Conservation (phyloP, 139 green algal genomes). For the Tetratostichococcus sp. region DNA sequence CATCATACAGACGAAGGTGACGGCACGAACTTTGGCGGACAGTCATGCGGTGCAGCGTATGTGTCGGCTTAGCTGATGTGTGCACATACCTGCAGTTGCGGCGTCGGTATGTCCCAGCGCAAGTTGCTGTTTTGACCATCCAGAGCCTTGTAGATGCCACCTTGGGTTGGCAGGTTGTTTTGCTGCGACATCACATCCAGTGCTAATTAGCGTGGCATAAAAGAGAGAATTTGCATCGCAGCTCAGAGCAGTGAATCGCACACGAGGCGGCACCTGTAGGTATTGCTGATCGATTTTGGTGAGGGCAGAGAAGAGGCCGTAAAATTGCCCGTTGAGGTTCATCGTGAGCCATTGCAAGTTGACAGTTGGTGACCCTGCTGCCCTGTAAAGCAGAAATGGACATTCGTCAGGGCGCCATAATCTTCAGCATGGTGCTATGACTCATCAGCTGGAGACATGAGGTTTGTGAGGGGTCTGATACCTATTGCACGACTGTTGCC, state of each 20-base stretch:
- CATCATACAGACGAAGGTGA: too few relatives aligned
- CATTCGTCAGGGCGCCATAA: neutral
- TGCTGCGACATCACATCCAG: neutral
- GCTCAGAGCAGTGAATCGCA: conserved; percentile 40
- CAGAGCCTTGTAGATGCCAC: neutral
- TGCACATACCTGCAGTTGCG: conserved; percentile 13
- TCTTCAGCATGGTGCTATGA: neutral
- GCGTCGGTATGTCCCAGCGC: conserved; percentile 40
- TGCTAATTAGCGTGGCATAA: too few relatives aligned
- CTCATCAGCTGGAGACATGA: too few relatives aligned
- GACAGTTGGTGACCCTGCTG: neutral
- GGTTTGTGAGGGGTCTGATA: too few relatives aligned
- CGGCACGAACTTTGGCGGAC: too few relatives aligned
- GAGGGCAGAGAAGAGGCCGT: neutral
- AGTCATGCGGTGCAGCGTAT: too few relatives aligned
- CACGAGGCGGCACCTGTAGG: conserved; percentile 44
- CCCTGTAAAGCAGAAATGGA: neutral
- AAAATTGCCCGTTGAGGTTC: neutral
- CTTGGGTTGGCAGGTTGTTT: neutral
- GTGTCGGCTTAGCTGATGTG: too few relatives aligned
- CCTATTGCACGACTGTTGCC: too few relatives aligned
- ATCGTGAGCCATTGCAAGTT: neutral
- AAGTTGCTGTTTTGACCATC: conserved; percentile 52
- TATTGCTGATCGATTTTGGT: conserved; percentile 25
- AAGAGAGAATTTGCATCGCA: too few relatives aligned